These are phyloP conservation scores for Lactuca saligna DNA, from an alignment of 129 eudicot genomes.

Conservation along the genomic window DNA sequence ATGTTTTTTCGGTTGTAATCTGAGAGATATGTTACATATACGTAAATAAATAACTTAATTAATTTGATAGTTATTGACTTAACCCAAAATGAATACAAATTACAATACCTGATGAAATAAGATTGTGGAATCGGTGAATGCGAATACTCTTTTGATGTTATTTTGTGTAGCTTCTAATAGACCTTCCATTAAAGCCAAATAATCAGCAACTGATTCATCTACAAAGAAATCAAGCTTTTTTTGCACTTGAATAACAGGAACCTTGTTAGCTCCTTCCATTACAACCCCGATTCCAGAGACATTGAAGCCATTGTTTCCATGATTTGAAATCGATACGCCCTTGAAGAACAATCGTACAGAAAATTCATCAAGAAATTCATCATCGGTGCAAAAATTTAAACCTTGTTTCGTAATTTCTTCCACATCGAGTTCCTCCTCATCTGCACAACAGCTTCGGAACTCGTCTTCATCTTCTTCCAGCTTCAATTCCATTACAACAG, in stretches of 20 bases:
- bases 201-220: slow-evolving; percentile 71
- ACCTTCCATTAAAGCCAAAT: slow-evolving; percentile 91
- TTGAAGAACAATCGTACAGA: slow-evolving; percentile 75
- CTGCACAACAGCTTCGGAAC: slow-evolving; percentile 86
- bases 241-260: slow-evolving; percentile 65
- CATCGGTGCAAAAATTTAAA: slow-evolving; percentile 10
- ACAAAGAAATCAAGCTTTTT: slow-evolving; percentile 90
- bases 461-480: slow-evolving; percentile 87
- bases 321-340: slow-evolving; percentile 63
- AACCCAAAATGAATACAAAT: background rate
- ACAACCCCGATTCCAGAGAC: slow-evolving; percentile 89
- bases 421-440: slow-evolving; percentile 54
- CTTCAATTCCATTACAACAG: slow-evolving; percentile 26
- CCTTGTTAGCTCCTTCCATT: slow-evolving; percentile 49
- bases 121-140: slow-evolving; percentile 64
- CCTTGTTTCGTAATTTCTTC: slow-evolving; percentile 44
- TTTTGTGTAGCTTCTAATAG: slow-evolving; percentile 53
- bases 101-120: slow-evolving; percentile 65
- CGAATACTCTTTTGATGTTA: slow-evolving; percentile 52
- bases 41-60: background rate
- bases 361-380: slow-evolving; percentile 43
- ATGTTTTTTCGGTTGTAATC: slow-evolving; percentile 45
- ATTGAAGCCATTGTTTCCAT: slow-evolving; percentile 49
- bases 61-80: background rate
- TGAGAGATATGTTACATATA: slow-evolving; percentile 20